Evolutionary conservation across 306 rosid species (phyloP).

Genomic region (Quercus robur): DNA sequence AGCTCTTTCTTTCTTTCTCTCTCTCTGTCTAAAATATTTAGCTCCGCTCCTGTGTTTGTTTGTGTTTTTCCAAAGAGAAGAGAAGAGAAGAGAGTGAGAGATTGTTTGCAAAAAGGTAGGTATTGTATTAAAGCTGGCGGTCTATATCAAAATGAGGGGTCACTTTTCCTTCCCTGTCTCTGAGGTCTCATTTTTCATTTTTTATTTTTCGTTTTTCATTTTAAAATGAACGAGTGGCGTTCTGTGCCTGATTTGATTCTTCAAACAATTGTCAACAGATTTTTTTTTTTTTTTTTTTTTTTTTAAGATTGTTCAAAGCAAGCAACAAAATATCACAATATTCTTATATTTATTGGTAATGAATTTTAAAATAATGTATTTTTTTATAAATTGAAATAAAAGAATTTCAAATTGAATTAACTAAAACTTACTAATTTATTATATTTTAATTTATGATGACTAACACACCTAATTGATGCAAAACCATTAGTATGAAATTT

Average conservation of each 20-base stretch:
- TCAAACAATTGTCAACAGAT: background rate
- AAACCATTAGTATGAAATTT: no score
- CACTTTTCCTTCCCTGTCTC: background rate
- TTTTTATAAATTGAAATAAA: no score
- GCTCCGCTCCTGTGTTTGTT: background rate
- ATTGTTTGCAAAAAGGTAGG: background rate
- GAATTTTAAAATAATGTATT: no score
- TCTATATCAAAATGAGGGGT: background rate
- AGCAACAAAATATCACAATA: no score
- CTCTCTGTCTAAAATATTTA: constrained; percentile 1
- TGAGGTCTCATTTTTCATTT: background rate
- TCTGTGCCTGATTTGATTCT: background rate
- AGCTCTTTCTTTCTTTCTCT: background rate
- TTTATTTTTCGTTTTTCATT: background rate
- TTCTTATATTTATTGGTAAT: no score
- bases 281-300: no score
- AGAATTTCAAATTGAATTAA: no score
- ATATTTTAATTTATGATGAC: no score
- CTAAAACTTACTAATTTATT: no score
- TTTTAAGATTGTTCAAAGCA: no score
- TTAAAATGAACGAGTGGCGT: background rate
- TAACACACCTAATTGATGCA: no score
- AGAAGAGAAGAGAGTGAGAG: background rate
- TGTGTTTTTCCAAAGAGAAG: background rate
- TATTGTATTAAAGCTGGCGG: background rate